A percentile compares a stretch with the other conserved stretches of the same genome.
phyloP scores from a whole-genome alignment of 805 yeast genomes.

The Nakazawaea anatomiae region DNA sequence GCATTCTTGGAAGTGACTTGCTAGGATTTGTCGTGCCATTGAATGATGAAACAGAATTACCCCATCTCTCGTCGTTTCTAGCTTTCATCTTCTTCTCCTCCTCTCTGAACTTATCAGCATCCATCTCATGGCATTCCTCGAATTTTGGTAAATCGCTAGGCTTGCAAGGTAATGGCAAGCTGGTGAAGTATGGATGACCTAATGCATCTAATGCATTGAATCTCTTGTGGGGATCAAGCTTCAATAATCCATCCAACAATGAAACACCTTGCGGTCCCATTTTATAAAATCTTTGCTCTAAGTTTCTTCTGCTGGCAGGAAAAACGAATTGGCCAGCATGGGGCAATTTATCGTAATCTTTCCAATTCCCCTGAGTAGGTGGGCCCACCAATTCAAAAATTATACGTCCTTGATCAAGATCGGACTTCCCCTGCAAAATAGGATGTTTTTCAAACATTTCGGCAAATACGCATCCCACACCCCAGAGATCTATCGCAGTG shows the following conservation, averaged over 20 bases:
- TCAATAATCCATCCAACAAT: slow-evolving; percentile 56
- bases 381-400: slow-evolving; percentile 81
- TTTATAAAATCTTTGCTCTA: slow-evolving; percentile 43
- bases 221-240: slow-evolving; percentile 66
- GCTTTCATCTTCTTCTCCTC: slow-evolving; percentile 17
- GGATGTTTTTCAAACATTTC: slow-evolving; percentile 83
- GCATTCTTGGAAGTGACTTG: background rate
- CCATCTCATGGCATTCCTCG: slow-evolving; percentile 88
- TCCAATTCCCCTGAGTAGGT: slow-evolving; percentile 59
- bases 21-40: background rate
- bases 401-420: slow-evolving; percentile 78
- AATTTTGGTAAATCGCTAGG: slow-evolving; percentile 56
- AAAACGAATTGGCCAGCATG: slow-evolving; percentile 35
- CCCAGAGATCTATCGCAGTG: slow-evolving; percentile 97
- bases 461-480: slow-evolving; percentile 92
- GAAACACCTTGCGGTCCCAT: slow-evolving; percentile 44
- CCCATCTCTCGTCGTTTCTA: slow-evolving; percentile 5
- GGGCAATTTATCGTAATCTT: slow-evolving; percentile 54
- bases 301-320: slow-evolving; percentile 28
- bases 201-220: slow-evolving; percentile 77
- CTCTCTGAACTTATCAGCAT: slow-evolving; percentile 52
- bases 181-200: slow-evolving; percentile 59
- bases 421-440: slow-evolving; percentile 78
- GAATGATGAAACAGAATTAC: background rate
- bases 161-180: slow-evolving; percentile 58